Evolutionary conservation across 352 stramenopile species (phyloP).

Genomic region (Phytophthora nicotianae): DNA sequence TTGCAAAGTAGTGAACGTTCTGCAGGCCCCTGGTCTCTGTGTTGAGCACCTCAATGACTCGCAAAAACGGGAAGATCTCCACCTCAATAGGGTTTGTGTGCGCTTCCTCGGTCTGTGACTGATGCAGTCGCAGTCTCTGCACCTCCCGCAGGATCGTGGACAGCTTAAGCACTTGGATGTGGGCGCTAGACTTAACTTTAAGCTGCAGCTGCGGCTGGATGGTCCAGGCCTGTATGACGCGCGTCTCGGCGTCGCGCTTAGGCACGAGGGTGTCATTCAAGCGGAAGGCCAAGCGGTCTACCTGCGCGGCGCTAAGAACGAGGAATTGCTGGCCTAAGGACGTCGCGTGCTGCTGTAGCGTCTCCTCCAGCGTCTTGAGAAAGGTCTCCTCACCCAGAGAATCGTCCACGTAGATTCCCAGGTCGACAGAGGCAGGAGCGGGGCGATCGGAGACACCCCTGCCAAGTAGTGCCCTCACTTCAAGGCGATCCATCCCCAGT

Average conservation of each 20-base stretch:
- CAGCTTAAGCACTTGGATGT: conserved; percentile 88
- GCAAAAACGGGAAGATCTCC: conserved; percentile 84
- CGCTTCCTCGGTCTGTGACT: conserved; percentile 33
- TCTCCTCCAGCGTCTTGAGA: conserved; percentile 68
- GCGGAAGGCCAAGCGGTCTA: conserved; percentile 69
- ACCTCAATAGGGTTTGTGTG: conserved; percentile 53
- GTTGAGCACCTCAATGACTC: conserved; percentile 64
- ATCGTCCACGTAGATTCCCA: conserved; percentile 57
- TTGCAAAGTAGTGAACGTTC: conserved; percentile 72
- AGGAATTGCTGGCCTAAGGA: conserved; percentile 60
- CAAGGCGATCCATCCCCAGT: conserved; percentile 64
- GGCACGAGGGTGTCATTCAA: conserved; percentile 78
- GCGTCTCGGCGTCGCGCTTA: conserved; percentile 67
- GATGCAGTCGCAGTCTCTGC: conserved; percentile 62
- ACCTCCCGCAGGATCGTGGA: conserved; percentile 85
- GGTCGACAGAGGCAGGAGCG: background rate
- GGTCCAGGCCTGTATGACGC: conserved; percentile 72
- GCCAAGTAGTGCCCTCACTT: conserved; percentile 61
- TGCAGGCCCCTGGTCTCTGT: conserved; percentile 44
- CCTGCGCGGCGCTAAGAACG: conserved; percentile 67
- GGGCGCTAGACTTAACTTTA: conserved; percentile 73
- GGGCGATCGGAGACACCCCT: conserved; percentile 9
- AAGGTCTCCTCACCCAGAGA: conserved; percentile 62
- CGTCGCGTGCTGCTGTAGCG: conserved; percentile 62
- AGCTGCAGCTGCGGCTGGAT: conserved; percentile 69